Conservation (phyloP, 805 yeast species). For the Lipomyces yamadae region DNA sequence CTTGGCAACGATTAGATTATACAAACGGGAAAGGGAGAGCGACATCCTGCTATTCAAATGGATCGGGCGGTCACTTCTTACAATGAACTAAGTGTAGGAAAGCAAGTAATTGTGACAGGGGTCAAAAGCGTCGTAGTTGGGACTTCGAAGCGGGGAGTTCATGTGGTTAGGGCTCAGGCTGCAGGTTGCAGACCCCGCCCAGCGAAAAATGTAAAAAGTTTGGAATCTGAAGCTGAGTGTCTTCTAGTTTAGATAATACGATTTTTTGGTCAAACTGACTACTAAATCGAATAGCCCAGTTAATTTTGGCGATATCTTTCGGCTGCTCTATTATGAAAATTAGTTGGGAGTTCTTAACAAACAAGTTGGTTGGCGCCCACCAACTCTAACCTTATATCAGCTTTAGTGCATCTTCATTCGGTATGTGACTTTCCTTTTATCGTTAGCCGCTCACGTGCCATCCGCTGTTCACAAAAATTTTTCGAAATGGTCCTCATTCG, state of each 20-base stretch:
- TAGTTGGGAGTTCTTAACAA: too few species aligned
- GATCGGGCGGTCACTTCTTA: background rate
- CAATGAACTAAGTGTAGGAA: background rate
- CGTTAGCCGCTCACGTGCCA: slow-evolving; percentile 16
- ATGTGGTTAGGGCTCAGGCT: background rate
- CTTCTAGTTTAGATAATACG: too few species aligned
- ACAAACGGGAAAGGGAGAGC: slow-evolving; percentile 14
- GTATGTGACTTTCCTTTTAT: slow-evolving; percentile 6
- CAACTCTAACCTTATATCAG: slow-evolving; percentile 6
- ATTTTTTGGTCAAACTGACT: too few species aligned
- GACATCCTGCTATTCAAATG: background rate
- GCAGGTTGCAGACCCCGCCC: too few species aligned
- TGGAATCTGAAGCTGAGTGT: too few species aligned
- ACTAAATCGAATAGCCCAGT: too few species aligned
- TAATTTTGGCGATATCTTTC: too few species aligned
- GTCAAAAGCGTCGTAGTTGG: background rate
- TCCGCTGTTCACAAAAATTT: slow-evolving; percentile 8
- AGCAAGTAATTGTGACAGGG: background rate
- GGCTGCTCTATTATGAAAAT: too few species aligned
- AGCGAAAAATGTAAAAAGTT: too few species aligned
- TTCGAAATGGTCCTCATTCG: slow-evolving; percentile 5
- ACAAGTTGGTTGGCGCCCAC: slow-evolving; percentile 1
- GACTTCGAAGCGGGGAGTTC: background rate
- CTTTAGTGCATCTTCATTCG: background rate
- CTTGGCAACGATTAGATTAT: slow-evolving; percentile 17